Evolutionary conservation across 352 stramenopile genomes (phyloP), one percentile per base, ranked within the genome.

Genomic region (Globisporangium carolinianum): DNA sequence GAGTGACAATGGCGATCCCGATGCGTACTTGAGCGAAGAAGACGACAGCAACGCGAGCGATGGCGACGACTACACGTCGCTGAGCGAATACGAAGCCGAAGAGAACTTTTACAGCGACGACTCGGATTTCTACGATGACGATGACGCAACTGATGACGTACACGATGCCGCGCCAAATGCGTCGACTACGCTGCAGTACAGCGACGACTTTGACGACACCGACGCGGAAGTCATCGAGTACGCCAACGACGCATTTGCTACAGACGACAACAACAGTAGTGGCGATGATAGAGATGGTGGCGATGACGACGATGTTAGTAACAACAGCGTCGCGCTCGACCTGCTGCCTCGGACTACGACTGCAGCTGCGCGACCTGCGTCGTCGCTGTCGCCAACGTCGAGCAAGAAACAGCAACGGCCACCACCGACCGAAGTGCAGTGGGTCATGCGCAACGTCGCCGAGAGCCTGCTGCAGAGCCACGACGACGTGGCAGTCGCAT

Each of bases 21-120:
- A 32, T 32, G 24, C 24, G 24, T 32, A 32, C 24, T 32, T 32
- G 3, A 32, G 24, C 24, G 24, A 32, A 24, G 18, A 24, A 32
- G 24, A 32, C 58, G 75, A 24, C 43, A 41, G 17, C 32, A 43
- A 45, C 4, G 48, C 50, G 5, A 56, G 76, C 69, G 18, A 75
- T 71, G 36, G 87, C 4, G 67, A 69, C 38, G 75, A 84, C 37
- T 79, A 86, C 61, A 81, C 79, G 14, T 91, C 81, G 0, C 63
- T 75, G 48, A 89, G 79, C 66, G 77, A 88, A 38, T 90, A 87
- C 64, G 83, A 87, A 32, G 79, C 72, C 0, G 80, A 91, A 57
- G 83, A 93, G 54, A 93, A 91, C 61, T 91, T 87, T 61, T 93
- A 93, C 71, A 91, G 79, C 51, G 81, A 91, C 55, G 75, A 86